These are phyloP conservation scores for Colletotrichum sp. DNA, from an alignment of 2,329 filamentous ascomycete species.

Conservation along the genomic window DNA sequence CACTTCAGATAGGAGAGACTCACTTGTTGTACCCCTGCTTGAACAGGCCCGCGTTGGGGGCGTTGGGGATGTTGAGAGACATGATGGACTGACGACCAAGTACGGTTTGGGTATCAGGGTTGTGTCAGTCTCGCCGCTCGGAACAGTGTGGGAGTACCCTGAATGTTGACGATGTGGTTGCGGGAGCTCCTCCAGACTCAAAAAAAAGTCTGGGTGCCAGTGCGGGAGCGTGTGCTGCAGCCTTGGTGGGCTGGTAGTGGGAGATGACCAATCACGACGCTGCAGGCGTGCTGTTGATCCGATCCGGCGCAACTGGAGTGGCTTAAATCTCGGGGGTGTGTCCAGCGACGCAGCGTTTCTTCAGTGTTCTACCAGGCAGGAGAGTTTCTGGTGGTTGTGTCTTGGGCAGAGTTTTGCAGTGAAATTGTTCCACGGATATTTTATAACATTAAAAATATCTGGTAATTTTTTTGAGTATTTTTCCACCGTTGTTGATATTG, in stretches of 20 bases:
- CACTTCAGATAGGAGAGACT: slow-evolving; percentile 33
- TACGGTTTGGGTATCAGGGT: slow-evolving; percentile 1
- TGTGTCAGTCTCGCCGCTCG: slow-evolving; percentile 4
- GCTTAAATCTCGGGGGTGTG: slow-evolving; percentile 21
- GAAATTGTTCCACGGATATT: not conserved
- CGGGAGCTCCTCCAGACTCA: slow-evolving; percentile 18
- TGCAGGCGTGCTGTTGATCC: slow-evolving; percentile 18
- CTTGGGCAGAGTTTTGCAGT: not conserved
- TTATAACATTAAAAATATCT: not conserved
- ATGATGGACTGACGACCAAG: slow-evolving; percentile 52
- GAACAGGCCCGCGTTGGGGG: slow-evolving; percentile 92
- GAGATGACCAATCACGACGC: slow-evolving; percentile 20
- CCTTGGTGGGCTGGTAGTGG: slow-evolving; percentile 16
- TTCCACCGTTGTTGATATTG: not conserved
- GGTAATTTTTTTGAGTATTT: not conserved
- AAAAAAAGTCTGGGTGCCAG: slow-evolving; percentile 24
- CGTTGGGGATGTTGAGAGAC: slow-evolving; percentile 95
- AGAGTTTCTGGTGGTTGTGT: not conserved
- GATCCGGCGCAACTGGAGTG: slow-evolving; percentile 19
- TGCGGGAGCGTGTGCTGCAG: slow-evolving; percentile 15
- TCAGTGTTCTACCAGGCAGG: not conserved
- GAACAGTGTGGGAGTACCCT: slow-evolving; percentile 12
- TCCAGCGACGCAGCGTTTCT: not conserved
- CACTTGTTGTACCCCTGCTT: slow-evolving; percentile 97
- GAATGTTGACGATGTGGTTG: slow-evolving; percentile 16